Evolutionary conservation across 2,329 filamentous ascomycete genomes (phyloP).

Genomic region (Colletotrichum lini): DNA sequence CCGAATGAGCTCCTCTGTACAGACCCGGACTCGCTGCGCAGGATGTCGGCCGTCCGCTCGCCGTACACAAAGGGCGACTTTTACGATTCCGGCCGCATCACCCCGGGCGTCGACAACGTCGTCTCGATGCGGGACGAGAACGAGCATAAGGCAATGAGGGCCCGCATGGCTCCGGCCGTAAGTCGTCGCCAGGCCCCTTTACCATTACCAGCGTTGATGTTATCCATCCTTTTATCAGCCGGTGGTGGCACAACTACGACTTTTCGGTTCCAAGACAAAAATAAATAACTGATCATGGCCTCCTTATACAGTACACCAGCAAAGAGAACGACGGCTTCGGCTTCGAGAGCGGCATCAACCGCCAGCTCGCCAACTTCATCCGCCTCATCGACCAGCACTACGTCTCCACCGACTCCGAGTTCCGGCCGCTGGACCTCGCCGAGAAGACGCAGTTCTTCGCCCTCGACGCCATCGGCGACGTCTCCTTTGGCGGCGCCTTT

Average conservation of each 20-base stretch:
- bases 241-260: background rate
- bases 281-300: background rate
- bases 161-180: slow-evolving; percentile 61
- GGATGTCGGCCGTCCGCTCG: slow-evolving; percentile 54
- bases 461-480: slow-evolving; percentile 67
- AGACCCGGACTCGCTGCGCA: slow-evolving; percentile 53
- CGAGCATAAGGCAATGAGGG: slow-evolving; percentile 56
- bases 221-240: no score
- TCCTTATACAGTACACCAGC: slow-evolving; percentile 60
- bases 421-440: slow-evolving; percentile 62
- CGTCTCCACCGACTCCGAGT: slow-evolving; percentile 52
- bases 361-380: slow-evolving; percentile 57
- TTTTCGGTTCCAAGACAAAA: background rate
- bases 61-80: slow-evolving; percentile 55
- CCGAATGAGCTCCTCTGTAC: slow-evolving; percentile 58
- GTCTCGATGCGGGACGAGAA: slow-evolving; percentile 53
- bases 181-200: slow-evolving; percentile 40
- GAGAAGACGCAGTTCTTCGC: slow-evolving; percentile 67
- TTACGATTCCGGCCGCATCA: slow-evolving; percentile 55
- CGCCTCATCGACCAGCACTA: slow-evolving; percentile 64
- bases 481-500: slow-evolving; percentile 67
- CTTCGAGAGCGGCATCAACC: slow-evolving; percentile 58
- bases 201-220: no score
- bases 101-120: slow-evolving; percentile 54
- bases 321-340: slow-evolving; percentile 62